These are phyloP conservation scores for Ceratorhiza oryzae-sativae DNA, from an alignment of 1,284 basidiomycete species.

Conservation along the genomic window DNA sequence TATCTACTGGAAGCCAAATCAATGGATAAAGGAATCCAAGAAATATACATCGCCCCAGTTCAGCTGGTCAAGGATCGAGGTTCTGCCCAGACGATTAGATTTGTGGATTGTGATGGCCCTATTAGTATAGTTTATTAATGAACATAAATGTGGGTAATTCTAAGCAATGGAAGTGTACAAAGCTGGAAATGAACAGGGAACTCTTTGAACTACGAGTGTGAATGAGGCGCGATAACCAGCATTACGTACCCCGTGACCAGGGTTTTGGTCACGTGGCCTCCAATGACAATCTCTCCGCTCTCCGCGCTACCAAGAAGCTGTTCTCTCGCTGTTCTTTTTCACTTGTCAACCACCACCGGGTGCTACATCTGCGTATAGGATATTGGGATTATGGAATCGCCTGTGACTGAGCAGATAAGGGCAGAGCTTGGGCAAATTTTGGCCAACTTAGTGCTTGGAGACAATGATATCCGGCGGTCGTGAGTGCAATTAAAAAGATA, in stretches of 20 bases:
- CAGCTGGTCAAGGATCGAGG: too few relatives aligned
- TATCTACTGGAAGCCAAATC: too few relatives aligned
- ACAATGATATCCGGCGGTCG: constrained; percentile 78
- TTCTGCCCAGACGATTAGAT: not conserved
- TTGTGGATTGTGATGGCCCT: too few relatives aligned
- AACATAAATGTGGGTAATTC: not conserved
- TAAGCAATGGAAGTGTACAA: constrained; percentile 3
- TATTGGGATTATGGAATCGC: constrained; percentile 42
- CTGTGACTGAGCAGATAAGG: constrained; percentile 44
- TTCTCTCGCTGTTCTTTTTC: not conserved
- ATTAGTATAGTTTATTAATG: not conserved
- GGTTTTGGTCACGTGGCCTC: not conserved
- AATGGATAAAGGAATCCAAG: too few relatives aligned
- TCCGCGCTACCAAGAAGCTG: not conserved
- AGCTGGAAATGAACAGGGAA: constrained; percentile 27
- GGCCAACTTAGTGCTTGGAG: constrained; percentile 78
- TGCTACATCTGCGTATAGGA: too few relatives aligned
- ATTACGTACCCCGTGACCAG: constrained; percentile 11
- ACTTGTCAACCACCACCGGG: not conserved
- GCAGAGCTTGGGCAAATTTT: constrained; percentile 71
- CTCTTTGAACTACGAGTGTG: constrained; percentile 11
- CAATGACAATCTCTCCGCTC: not conserved
- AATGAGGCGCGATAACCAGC: constrained; percentile 37
- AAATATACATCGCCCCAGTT: too few relatives aligned
- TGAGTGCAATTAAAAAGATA: constrained; percentile 50